A percentile compares a stretch with the other conserved stretches of the same genome.
phyloP scores from a whole-genome alignment of 225 moss, liverwort and hornwort genomes.

The Sphagnum tenellum region DNA sequence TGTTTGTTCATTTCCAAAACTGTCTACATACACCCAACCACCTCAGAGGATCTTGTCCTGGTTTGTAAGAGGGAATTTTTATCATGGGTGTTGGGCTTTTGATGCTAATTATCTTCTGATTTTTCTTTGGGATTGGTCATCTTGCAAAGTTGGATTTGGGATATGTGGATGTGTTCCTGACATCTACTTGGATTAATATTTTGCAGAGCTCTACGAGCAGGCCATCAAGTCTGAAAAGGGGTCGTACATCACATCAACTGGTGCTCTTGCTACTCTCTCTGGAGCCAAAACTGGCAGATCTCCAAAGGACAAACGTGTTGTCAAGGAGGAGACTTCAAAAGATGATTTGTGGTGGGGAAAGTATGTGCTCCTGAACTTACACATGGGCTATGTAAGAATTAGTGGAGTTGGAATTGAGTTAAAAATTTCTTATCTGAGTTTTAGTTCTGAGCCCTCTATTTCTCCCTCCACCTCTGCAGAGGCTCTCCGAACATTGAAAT shows the following conservation, averaged over 20 bases:
- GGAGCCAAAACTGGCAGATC: slow-evolving; percentile 97
- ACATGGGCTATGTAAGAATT: too few species aligned
- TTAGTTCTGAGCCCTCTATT: too few species aligned
- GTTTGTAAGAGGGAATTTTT: too few species aligned
- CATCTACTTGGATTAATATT: background rate
- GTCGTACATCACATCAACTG: slow-evolving; percentile 81
- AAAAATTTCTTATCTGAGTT: too few species aligned
- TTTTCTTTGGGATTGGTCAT: too few species aligned
- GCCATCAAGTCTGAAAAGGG: slow-evolving; percentile 93
- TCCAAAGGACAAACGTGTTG: slow-evolving; percentile 98
- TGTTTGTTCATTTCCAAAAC: too few species aligned
- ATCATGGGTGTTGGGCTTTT: too few species aligned
- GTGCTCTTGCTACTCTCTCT: slow-evolving; percentile 93
- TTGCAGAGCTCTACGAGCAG: slow-evolving; percentile 84
- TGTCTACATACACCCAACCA: too few species aligned
- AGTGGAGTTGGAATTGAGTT: too few species aligned
- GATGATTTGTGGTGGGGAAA: slow-evolving; percentile 98
- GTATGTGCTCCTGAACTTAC: slow-evolving; percentile 26
- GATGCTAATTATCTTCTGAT: too few species aligned
- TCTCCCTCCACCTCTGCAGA: slow-evolving; percentile 6
- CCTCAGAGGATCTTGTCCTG: too few species aligned
- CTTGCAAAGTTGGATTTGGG: background rate
- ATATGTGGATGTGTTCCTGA: too few species aligned
- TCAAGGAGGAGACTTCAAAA: slow-evolving; percentile 69
- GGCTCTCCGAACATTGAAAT: slow-evolving; percentile 56